Conservation (phyloP, 2,329 filamentous ascomycete species). For the Claviceps sp. region DNA sequence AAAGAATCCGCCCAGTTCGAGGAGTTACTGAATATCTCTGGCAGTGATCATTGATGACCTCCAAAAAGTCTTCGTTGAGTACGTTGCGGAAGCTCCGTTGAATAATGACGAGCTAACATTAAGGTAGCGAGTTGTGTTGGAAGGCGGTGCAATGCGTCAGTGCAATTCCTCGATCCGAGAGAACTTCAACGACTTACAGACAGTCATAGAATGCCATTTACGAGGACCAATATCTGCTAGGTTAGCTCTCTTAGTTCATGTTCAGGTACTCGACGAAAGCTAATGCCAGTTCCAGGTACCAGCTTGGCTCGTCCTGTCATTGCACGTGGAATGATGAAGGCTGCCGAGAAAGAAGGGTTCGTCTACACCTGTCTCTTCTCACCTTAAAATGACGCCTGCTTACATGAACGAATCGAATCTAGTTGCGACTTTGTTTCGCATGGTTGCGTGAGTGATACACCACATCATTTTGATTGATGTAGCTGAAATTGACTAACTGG, state of each 20-base stretch:
- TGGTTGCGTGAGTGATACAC: conserved; percentile 1
- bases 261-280: neutral
- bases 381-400: neutral
- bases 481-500: neutral
- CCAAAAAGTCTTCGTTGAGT: conserved; percentile 57
- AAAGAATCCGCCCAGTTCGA: neutral
- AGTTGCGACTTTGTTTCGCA: conserved; percentile 1
- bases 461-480: neutral
- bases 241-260: neutral
- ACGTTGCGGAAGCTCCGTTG: neutral
- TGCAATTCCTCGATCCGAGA: neutral
- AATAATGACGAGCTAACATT: neutral
- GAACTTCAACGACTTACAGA: neutral
- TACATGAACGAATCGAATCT: neutral
- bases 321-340: conserved; percentile 34
- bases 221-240: conserved; percentile 36
- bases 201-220: conserved; percentile 36
- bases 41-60: conserved; percentile 45
- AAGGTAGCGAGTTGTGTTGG: conserved; percentile 47
- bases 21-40: neutral
- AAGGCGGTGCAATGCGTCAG: conserved; percentile 46
- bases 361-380: neutral
- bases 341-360: conserved; percentile 16
- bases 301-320: conserved; percentile 53
- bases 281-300: conserved; percentile 25